These are phyloP conservation scores for Arthrobotrys entomopaga DNA, from an alignment of 2,329 filamentous ascomycete species.

Conservation along the genomic window DNA sequence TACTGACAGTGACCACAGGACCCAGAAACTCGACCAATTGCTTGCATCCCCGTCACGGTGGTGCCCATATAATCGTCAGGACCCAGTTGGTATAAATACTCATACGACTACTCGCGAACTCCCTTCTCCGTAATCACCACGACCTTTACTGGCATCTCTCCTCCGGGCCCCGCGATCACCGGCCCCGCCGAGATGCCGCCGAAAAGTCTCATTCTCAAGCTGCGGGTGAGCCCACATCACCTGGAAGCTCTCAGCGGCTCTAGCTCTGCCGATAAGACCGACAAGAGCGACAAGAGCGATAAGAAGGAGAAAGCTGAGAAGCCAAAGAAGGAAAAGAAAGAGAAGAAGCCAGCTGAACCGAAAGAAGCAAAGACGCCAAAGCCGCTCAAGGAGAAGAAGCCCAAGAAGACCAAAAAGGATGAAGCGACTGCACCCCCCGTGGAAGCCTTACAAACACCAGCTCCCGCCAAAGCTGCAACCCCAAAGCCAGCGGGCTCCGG, in stretches of 20 bases:
- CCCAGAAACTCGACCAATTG: too few species aligned
- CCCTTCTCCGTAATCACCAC: too few species aligned
- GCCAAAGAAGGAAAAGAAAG: constrained; percentile 48
- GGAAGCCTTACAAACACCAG: constrained; percentile 10
- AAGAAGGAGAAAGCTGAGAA: constrained; percentile 14
- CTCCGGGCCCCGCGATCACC: too few species aligned
- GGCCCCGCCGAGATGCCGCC: constrained; percentile 17
- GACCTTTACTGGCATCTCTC: too few species aligned
- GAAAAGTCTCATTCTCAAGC: constrained; percentile 28
- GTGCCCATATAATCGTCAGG: too few species aligned
- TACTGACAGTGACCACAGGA: too few species aligned
- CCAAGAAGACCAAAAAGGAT: constrained; percentile 31
- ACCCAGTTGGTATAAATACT: too few species aligned
- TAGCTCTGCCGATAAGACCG: not conserved
- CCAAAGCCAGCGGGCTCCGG: constrained; percentile 37
- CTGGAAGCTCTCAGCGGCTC: constrained; percentile 11
- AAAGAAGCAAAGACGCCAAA: constrained; percentile 26
- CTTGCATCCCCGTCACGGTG: too few species aligned
- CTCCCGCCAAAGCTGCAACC: constrained; percentile 5
- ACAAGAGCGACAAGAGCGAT: constrained; percentile 10
- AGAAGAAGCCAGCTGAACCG: constrained; percentile 22
- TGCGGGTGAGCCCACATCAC: constrained; percentile 5
- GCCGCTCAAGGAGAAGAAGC: constrained; percentile 34
- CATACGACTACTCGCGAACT: too few species aligned
- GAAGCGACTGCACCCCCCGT: constrained; percentile 5